Conservation (phyloP, 106 monocot species). For the Acanthochlamys bracteata region DNA sequence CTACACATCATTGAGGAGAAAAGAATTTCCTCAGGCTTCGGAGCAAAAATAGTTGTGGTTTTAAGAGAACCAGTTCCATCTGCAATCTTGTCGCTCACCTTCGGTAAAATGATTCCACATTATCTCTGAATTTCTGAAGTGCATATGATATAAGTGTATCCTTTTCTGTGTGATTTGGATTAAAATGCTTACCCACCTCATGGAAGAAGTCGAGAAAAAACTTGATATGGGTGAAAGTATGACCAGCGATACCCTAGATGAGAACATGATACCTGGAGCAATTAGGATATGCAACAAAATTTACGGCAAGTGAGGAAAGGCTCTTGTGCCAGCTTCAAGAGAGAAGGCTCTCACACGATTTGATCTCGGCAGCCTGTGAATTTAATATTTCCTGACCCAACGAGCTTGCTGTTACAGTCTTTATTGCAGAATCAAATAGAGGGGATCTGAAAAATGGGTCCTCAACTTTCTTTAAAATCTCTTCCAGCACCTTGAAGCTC, state of each 20-base stretch:
- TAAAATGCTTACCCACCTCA: conserved; percentile 10
- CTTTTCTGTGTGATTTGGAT: too few relatives aligned
- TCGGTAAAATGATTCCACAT: too few relatives aligned
- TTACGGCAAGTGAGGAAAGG: too few relatives aligned
- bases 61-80: too few relatives aligned
- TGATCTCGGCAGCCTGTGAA: conserved; percentile 17
- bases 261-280: too few relatives aligned
- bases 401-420: conserved; percentile 10
- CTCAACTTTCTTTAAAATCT: conserved; percentile 64
- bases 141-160: too few relatives aligned
- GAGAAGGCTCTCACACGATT: conserved; percentile 19
- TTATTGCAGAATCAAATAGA: conserved; percentile 15
- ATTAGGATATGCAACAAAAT: background rate
- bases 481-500: conserved; percentile 51
- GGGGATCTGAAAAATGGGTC: conserved; percentile 12
- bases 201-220: background rate
- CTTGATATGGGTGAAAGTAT: background rate
- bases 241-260: too few relatives aligned
- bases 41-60: too few relatives aligned
- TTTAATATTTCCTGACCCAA: conserved; percentile 10
- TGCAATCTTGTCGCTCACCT: too few relatives aligned
- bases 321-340: conserved; percentile 6
- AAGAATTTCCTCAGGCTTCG: too few relatives aligned
- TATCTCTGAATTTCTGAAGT: too few relatives aligned
- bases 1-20: too few relatives aligned